Evolutionary conservation across 2,329 filamentous ascomycete species (phyloP).

Genomic region (Fusarium verticillioides): DNA sequence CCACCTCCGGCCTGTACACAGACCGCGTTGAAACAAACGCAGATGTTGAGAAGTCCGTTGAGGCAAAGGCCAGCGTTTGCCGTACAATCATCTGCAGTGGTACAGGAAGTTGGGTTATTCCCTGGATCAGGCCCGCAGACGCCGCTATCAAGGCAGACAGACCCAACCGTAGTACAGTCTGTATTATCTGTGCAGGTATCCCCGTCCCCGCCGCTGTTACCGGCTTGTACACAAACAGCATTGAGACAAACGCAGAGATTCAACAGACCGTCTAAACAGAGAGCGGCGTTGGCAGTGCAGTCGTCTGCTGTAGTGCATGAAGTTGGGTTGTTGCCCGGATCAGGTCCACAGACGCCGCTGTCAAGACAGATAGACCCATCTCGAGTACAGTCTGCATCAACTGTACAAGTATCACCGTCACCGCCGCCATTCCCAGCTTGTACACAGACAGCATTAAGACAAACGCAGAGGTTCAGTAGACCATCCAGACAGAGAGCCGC

Average conservation of each 20-base stretch:
- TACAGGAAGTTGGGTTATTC: background rate
- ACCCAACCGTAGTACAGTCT: background rate
- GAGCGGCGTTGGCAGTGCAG: background rate
- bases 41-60: background rate
- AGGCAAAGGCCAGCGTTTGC: background rate
- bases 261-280: background rate
- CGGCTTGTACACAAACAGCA: background rate
- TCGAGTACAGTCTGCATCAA: background rate
- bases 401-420: background rate
- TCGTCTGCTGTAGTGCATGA: background rate
- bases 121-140: background rate
- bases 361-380: background rate
- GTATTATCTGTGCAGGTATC: background rate
- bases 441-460: background rate
- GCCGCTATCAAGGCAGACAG: background rate
- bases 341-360: background rate
- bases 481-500: background rate
- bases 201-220: background rate
- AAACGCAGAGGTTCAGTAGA: background rate
- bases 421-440: background rate
- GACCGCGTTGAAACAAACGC: background rate
- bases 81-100: background rate
- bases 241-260: background rate
- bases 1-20: background rate
- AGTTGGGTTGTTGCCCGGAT: background rate